phyloP scores from a whole-genome alignment of 164 flowering plant species.

The Kingdonia uniflora region DNA sequence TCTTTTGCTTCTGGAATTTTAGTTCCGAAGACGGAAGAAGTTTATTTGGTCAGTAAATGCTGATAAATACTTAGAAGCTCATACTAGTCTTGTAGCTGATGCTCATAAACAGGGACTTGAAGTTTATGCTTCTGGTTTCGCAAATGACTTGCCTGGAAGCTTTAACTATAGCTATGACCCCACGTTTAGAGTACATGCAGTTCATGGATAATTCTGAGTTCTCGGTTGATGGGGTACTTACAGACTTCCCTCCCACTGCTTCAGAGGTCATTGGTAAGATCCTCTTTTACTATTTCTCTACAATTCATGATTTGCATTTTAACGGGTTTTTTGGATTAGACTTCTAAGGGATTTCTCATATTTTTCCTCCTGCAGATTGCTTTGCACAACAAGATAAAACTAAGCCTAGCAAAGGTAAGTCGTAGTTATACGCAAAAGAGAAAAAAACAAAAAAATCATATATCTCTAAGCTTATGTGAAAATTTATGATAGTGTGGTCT shows the following conservation, averaged over 20 bases:
- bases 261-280: constrained; percentile 58
- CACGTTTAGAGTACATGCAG: constrained; percentile 52
- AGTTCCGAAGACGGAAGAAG: constrained; percentile 22
- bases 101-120: constrained; percentile 76
- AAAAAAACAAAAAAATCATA: background rate
- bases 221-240: constrained; percentile 79
- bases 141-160: constrained; percentile 53
- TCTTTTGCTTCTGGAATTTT: constrained; percentile 68
- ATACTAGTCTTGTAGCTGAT: constrained; percentile 61
- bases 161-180: constrained; percentile 89
- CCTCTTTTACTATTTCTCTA: background rate
- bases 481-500: background rate
- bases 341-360: background rate
- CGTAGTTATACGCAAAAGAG: background rate
- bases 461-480: too few species aligned
- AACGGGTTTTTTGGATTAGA: too few species aligned
- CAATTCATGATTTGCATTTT: background rate
- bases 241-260: constrained; percentile 89
- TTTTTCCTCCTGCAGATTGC: constrained; percentile 46
- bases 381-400: constrained; percentile 38
- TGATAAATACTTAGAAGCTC: constrained; percentile 32
- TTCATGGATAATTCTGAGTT: constrained; percentile 58
- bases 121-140: constrained; percentile 73
- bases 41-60: constrained; percentile 41
- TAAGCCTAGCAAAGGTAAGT: constrained; percentile 32